Evolutionary conservation across 371 early-diverging fungal species (phyloP), one percentile per base, ranked within the genome.

Genomic region (Lichtheimia ramosa): DNA sequence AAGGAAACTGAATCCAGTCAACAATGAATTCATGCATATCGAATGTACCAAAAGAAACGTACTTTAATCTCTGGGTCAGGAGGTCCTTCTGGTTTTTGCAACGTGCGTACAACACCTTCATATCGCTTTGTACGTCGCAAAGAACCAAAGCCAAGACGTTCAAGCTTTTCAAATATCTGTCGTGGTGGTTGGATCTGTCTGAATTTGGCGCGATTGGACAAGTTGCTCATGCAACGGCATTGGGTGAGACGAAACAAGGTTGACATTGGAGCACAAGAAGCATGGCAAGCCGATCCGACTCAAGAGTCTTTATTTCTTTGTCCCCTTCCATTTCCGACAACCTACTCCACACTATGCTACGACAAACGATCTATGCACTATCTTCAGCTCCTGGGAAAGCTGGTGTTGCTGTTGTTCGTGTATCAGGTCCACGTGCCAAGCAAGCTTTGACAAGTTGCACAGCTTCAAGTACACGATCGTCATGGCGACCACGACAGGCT

Each of bases 321-420:
- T 57, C 25, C 42, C 16, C 48, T n/a, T 43, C 39, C 27, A 12
- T 16, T 56, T 10, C 21, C 56, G 24, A 58, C 43, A 48, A 28
- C 21, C 14, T 1, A 46, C n/a, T 21, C 21, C 46, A 46, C 46
- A 18, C 10, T 21, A 46, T 46, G 46, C 46, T 46, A 21, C 46
- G 46, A 5, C 46, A 46, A 21, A 92, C 92, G 3, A 90, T 92
- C 52, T 91, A 77, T 75, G 93, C 93, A 1, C 70, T 92, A 1
- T 89, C 92, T 10, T 82, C 91, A 8, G 85, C 83, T 4, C 88
- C 88, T 2, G 91, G 91, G 14, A 91, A 89, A 64, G 89, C 92
- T 1, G 92, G 91, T 14, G 83, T 92, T 8, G 93, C 91, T 6
- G 82, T 92, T n/a, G 74, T 92, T 40, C 86, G 93, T 21, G 64